Conservation (phyloP, 106 monocot species). For the Alisma plantagoaquatica region DNA sequence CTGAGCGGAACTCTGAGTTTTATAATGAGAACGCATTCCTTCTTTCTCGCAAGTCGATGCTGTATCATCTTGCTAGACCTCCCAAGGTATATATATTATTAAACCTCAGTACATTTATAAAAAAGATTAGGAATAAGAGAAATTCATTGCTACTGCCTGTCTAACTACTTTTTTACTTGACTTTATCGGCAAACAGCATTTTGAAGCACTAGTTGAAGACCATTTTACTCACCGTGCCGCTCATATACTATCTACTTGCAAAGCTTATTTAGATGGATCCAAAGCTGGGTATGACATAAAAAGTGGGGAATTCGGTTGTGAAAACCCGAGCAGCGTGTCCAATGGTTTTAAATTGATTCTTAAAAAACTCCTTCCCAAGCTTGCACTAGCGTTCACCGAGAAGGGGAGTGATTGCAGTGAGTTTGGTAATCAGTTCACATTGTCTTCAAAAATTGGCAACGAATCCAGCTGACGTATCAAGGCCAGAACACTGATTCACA, state of each 20-base stretch:
- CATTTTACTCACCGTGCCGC: constrained; percentile 39
- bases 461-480: too few species aligned
- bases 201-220: constrained; percentile 49
- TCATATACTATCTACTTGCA: constrained; percentile 44
- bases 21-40: constrained; percentile 76
- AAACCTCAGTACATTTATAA: neutral
- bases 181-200: constrained; percentile 26
- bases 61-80: constrained; percentile 39
- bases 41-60: constrained; percentile 57
- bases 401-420: neutral
- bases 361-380: neutral
- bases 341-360: constrained; percentile 4
- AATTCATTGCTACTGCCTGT: neutral
- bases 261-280: constrained; percentile 54
- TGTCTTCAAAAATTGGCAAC: too few species aligned
- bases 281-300: constrained; percentile 27
- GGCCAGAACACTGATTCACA: too few species aligned
- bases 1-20: constrained; percentile 54
- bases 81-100: constrained; percentile 44
- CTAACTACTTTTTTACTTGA: neutral
- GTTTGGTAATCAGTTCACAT: too few species aligned
- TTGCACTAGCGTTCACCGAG: neutral
- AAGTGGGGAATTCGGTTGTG: neutral
- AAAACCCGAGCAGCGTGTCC: constrained; percentile 13
- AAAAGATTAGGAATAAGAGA: too few species aligned